These are phyloP conservation scores for Coemansia sp. DNA, from an alignment of 192 early-diverging fungal genomes.

Conservation along the genomic window DNA sequence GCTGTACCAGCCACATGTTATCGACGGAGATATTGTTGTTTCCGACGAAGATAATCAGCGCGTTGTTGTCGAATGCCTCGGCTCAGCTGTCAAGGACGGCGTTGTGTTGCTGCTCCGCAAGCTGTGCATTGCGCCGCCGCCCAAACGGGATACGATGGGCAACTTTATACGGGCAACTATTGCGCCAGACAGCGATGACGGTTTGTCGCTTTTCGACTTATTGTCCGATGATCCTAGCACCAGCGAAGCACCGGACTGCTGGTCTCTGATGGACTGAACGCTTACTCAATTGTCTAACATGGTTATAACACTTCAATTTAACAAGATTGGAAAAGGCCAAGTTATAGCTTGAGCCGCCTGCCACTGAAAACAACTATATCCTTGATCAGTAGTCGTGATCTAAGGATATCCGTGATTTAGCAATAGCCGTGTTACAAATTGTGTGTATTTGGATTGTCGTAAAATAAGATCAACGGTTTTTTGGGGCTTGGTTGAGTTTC, in stretches of 20 bases:
- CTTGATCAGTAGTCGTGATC: too few species aligned
- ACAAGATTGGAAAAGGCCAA: neutral
- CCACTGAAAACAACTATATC: too few species aligned
- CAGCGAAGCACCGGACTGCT: neutral
- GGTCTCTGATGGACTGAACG: neutral
- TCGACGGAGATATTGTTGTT: conserved; percentile 41
- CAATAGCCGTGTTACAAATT: too few species aligned
- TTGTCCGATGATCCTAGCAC: neutral
- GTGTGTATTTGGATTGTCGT: too few species aligned
- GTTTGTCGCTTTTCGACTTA: neutral
- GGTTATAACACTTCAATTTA: neutral
- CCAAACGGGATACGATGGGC: conserved; percentile 1
- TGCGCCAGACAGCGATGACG: neutral
- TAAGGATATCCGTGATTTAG: too few species aligned
- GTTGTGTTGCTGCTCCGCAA: conserved; percentile 36
- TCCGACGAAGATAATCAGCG: conserved; percentile 27
- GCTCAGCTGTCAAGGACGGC: conserved; percentile 42
- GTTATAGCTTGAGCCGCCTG: too few species aligned
- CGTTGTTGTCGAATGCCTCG: conserved; percentile 42
- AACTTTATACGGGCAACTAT: neutral
- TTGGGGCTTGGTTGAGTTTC: too few species aligned
- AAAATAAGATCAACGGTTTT: too few species aligned
- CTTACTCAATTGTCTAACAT: neutral
- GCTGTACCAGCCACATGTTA: conserved; percentile 32
- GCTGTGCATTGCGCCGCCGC: neutral